phyloP scores from a whole-genome alignment of 1,284 basidiomycete genomes.

The Heliocybe sulcata region DNA sequence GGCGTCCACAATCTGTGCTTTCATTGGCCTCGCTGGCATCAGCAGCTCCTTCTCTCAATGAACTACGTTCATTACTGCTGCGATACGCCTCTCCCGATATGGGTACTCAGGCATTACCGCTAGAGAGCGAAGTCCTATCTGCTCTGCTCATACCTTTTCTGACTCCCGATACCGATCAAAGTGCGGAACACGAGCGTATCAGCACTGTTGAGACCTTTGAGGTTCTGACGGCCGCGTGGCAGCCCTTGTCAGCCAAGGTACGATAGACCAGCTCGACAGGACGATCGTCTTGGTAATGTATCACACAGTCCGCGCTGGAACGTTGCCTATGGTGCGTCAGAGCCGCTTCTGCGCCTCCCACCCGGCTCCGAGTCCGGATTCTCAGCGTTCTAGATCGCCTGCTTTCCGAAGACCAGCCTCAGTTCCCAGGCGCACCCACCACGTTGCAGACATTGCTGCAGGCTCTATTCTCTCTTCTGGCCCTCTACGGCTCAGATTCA shows the following conservation, averaged over 20 bases:
- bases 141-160: slow-evolving; percentile 52
- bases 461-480: slow-evolving; percentile 43
- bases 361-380: slow-evolving; percentile 37
- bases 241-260: slow-evolving; percentile 40
- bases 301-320: slow-evolving; percentile 39
- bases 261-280: background rate
- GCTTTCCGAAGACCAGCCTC: slow-evolving; percentile 37
- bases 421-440: slow-evolving; percentile 35
- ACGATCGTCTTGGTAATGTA: slow-evolving; percentile 1
- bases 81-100: slow-evolving; percentile 29
- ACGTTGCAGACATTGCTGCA: slow-evolving; percentile 47
- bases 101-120: slow-evolving; percentile 33
- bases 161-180: slow-evolving; percentile 22
- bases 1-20: background rate
- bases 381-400: slow-evolving; percentile 39
- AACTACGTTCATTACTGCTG: slow-evolving; percentile 35
- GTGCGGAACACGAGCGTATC: slow-evolving; percentile 42
- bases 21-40: slow-evolving; percentile 2
- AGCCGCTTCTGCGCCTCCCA: slow-evolving; percentile 34
- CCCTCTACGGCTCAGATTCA: slow-evolving; percentile 2
- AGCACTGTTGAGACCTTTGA: slow-evolving; percentile 59
- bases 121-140: slow-evolving; percentile 51
- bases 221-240: slow-evolving; percentile 47
- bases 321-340: slow-evolving; percentile 64
- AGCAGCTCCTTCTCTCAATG: slow-evolving; percentile 30